Evolutionary conservation across 345 rosid species (phyloP), one percentile per base, ranked within the genome.

Genomic region (Carallia pectinifolia): DNA sequence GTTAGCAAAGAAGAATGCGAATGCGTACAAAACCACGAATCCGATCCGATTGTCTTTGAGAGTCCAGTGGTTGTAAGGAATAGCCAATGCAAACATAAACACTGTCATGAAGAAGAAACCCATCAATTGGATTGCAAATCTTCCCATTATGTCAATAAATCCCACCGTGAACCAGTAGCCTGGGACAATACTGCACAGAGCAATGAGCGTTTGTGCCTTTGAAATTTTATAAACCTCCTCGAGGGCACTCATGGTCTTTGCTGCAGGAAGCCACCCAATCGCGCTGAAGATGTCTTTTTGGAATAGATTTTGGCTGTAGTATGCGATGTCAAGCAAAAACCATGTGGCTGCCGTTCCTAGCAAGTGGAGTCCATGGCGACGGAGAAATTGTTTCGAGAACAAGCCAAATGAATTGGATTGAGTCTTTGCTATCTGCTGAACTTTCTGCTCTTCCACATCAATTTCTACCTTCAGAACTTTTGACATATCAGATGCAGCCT

Each of bases 31-130:
- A 2, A 74, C 69, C 53, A 92, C 92, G 55, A 92, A 92, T 34
- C 97, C 93, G 6, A 92, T 85, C 70, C 86, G 71, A 80, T 88
- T 84, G 0, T 83, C 93, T 79, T 77, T 87, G 58, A 84, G 93
- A 23, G 87, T 88, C 97, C 97, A 90, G 55, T 86, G 93, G 53
- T 92, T 66, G 72, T 92, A 90, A 40, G 97, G 97, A 59, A 92
- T 90, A 12, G 97, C 93, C 3, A 90, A 69, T 6, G 93, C 96
- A 40, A 91, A 91, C 96, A 91, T 91, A 54, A 91, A 91, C 12
- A 89, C 93, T 10, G 96, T 91, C 97, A 91, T 91, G 84, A 91
- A 86, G 87, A 89, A 86, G 84, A 91, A 91, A 7, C 96, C 96
- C 87, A 89, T 89, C 87, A 91, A 53, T 47, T 91, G 97, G 67